These are phyloP conservation scores for Fraxinus nigra DNA, from an alignment of 305 asterid genomes.

Conservation along the genomic window DNA sequence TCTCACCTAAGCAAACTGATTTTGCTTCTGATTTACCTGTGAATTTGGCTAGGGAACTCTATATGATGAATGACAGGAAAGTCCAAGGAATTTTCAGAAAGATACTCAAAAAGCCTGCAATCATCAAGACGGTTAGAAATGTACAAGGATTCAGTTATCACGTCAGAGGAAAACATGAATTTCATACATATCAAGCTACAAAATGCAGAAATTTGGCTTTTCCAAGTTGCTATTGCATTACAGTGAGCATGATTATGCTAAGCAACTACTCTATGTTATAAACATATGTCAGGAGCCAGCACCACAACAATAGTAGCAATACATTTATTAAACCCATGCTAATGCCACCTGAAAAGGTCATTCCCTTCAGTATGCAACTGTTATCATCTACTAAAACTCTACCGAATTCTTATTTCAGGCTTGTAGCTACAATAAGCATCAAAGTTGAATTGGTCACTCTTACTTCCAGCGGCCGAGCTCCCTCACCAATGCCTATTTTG, in stretches of 20 bases:
- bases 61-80: conserved; percentile 96
- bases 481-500: not conserved
- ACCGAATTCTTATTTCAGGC: not conserved
- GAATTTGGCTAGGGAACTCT: conserved; percentile 65
- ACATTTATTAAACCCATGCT: not conserved
- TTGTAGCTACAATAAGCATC: not conserved
- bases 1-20: conserved; percentile 13
- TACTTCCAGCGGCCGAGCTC: not conserved
- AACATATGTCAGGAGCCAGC: not conserved
- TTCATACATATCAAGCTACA: not conserved
- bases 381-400: not conserved
- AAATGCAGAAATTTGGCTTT: not conserved
- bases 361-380: not conserved
- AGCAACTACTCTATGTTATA: not conserved
- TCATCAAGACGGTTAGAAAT: not conserved
- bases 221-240: not conserved
- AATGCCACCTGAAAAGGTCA: not conserved
- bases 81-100: conserved; percentile 68
- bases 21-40: conserved; percentile 54
- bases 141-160: not conserved
- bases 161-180: not conserved
- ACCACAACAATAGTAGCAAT: not conserved
- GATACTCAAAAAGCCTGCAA: conserved; percentile 95
- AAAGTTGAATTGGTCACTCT: not conserved
- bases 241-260: not conserved